Base-by-base conservation (phyloP, 768 basidiomycete genomes). In the Fomitopsis pulvina region DNA sequence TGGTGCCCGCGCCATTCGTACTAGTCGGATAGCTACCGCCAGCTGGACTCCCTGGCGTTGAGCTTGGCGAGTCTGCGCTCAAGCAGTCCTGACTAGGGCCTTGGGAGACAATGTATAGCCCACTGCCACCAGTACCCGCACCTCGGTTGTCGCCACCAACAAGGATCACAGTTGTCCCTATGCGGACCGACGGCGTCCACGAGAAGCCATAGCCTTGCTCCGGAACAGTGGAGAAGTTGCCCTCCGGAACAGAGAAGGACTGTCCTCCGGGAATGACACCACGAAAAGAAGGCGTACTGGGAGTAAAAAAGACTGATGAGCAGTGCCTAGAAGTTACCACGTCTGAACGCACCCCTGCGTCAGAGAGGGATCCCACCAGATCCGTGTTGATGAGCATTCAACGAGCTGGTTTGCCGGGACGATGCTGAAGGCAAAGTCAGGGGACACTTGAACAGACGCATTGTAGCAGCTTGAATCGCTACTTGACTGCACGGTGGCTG, bases 261-360 rank as follows among this genome's bases (percentile, higher is more conserved):
- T 86, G 70, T 11, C 88, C 88, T 0, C 88, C 89, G 1, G 89
- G 89, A 27, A 91, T 89, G 38, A 88, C 71, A 2, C 86, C 86
- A 22, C 79, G 69, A 62, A 87, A 86, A 28, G 63, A 73, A n/a
- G 80, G 74, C 0, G 60, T 77, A 14, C 85, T 85, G 52, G 22
- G 29, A 26, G 45, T 27, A 34, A 6, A 41, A 38, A 39, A 29
- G 11, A 25, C 24, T 26, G 34, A 32, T 9, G 28, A 34, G 12
- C 38, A 25, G 12, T 24, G 38, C 30, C 51, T 14, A 37, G 47
- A 24, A 41, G 6, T 21, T 24, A 42, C n/a, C 32, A 22, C 25
- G 37, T 14, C 41, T 6, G 34, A 40, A 57, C 72, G 49, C 58
- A 83, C 81, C 80, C 82, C 64, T 77, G 65, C 1, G 83, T 76